Evolutionary conservation across 1,284 basidiomycete species (phyloP), one percentile per base, ranked within the genome.

Genomic region (Papiliotrema laurentii): DNA sequence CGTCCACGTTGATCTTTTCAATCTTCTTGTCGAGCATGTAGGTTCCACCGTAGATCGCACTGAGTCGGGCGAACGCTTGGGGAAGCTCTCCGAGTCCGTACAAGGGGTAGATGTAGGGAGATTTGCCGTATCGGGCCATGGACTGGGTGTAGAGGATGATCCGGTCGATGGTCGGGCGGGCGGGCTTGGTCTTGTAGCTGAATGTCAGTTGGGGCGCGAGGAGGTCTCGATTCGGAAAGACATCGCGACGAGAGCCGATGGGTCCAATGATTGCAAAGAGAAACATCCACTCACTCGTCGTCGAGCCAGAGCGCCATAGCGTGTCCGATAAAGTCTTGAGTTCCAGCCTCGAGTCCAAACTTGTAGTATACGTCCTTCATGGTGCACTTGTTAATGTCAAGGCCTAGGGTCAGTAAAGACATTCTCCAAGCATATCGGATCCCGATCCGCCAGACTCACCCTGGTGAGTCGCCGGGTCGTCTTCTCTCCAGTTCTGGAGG

Each of bases 1-100:
- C 82, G 67, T 86, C 87, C 43, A 86, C 87, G 54, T 97, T 86
- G 64, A 98, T 91, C 72, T 89, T 83, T 58, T 97, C 85, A 63
- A 97, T 87, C 51, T 80, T 80, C 78, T 98, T 98, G 80, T 97
- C 92, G 51, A 99, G 86, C 96, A 99, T 99, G 79, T 98, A 99
- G 16, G 96, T 99, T 46, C 96, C 96, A 47, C 96, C 96, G 72
- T 99, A 97, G 72, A 99, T 97, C 62, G 96, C 96, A 59, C 89
- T 93, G 50, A 97, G 81, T 69, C 96, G 91, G 16, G 96, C 96
- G 69, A 99, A 99, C 2, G 94, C 91, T 72, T 99, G 96, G 19
- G 96, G 96, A 43, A 99, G 86, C 75, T 99, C 96, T 62, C 96
- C 96, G 45, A 99, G 87, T 58, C 96, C 96, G 75, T 98, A 99